Conservation (phyloP, 768 basidiomycete genomes). For the Boletus vinaceobasis region DNA sequence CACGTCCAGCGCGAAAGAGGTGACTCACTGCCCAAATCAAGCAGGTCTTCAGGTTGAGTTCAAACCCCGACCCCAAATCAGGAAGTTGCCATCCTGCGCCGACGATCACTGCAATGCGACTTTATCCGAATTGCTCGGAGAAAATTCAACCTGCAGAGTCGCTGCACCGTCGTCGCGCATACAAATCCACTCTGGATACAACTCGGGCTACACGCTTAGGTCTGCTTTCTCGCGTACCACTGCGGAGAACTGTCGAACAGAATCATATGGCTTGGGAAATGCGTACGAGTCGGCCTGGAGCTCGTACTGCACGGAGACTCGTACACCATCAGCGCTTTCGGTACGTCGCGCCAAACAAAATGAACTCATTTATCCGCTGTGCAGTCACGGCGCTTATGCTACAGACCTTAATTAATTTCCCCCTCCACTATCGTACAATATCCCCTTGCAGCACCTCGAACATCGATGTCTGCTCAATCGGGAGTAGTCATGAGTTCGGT, state of each 20-base stretch:
- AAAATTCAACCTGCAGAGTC: no score
- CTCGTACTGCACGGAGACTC: no score
- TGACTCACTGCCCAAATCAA: slow-evolving; percentile 18
- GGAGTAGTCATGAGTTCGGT: not conserved
- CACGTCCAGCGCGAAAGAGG: slow-evolving; percentile 9
- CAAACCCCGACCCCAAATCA: slow-evolving; percentile 13
- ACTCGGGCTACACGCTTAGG: no score
- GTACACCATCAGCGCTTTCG: no score
- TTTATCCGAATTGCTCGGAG: not conserved
- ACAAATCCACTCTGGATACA: no score
- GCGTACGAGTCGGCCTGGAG: not conserved
- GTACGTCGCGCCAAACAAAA: no score
- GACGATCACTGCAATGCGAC: slow-evolving; percentile 10
- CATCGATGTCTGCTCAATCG: not conserved
- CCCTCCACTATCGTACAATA: not conserved
- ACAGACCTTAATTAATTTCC: not conserved
- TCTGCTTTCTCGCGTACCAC: not conserved
- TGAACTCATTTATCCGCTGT: no score
- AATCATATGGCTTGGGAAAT: not conserved
- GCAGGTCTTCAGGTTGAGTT: slow-evolving; percentile 29
- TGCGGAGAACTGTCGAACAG: not conserved
- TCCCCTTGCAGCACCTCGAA: not conserved
- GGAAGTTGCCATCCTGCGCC: slow-evolving; percentile 14
- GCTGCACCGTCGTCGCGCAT: no score
- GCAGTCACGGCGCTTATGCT: not conserved